Evolutionary conservation across 768 basidiomycete species (phyloP), one percentile per base, ranked within the genome.

Genomic region (Macrolepiota fuliginosa): DNA sequence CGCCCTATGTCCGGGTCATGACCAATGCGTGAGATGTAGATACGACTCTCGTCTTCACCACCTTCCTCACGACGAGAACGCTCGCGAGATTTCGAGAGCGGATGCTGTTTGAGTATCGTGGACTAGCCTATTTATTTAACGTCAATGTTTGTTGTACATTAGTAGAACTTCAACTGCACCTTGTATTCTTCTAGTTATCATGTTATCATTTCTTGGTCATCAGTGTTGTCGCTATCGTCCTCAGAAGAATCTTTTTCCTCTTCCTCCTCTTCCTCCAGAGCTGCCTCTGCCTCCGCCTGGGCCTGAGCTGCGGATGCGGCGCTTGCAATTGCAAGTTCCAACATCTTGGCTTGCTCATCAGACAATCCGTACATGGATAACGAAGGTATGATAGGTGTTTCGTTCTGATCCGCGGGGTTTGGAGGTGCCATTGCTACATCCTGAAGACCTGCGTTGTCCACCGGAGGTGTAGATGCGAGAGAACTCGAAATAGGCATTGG

Each of bases 231-330:
- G 10, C 79, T 76, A n/a, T 79, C 79, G 1, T 74, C 77, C 19
- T 78, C 79, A 39, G 79, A 75, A 17, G 75, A 76, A 29, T 81
- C 76, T 0, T 32, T 32, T 32, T 32, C 42, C 42, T 77, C 80
- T 10, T 87, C 86, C 39, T 83, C 85, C 62, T 88, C 85, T 67
- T 90, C 89, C 69, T 90, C 90, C 56, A 88, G 69, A 0, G 87
- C 88, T 2, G 89, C 89, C 65, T 91, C 89, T 0, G 89, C 90
- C 64, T 91, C 90, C 0, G 90, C 90, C 66, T 90, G 89, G 19
- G 88, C 86, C 65, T 90, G 89, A 0, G 90, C 90, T 35, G 87
- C 88, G 37, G 83, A 83, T 10, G 90, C 87, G 1, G 90, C 90
- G 66, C 80, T 88, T 27, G 87, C 86, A 53, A 92, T 90, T 0